Conservation (phyloP, 441 rosid genomes). For the Populus hybrid region DNA sequence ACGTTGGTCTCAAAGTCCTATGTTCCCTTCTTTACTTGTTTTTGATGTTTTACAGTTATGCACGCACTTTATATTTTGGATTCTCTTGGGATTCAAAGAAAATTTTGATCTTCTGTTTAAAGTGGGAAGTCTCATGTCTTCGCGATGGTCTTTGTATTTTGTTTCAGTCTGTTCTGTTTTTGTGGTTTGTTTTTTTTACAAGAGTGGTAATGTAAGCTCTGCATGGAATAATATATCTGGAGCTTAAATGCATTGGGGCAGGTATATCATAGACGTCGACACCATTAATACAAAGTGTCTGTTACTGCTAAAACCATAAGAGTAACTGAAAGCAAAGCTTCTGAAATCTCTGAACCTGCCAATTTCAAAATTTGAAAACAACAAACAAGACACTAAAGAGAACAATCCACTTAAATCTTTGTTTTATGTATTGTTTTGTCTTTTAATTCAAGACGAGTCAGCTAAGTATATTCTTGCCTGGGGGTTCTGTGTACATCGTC, state of each 20-base stretch:
- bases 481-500: not conserved
- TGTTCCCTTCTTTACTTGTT: slow-evolving; percentile 13
- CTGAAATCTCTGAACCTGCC: slow-evolving; percentile 26
- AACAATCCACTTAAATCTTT: slow-evolving; percentile 16
- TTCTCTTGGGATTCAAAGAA: slow-evolving; percentile 10
- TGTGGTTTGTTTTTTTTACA: slow-evolving; percentile 22
- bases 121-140: slow-evolving; percentile 20
- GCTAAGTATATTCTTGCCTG: not conserved
- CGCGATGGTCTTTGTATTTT: slow-evolving; percentile 26
- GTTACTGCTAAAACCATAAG: slow-evolving; percentile 27
- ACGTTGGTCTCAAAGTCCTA: slow-evolving; percentile 18
- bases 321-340: slow-evolving; percentile 30
- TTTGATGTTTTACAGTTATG: slow-evolving; percentile 12
- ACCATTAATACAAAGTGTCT: slow-evolving; percentile 36
- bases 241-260: slow-evolving; percentile 42
- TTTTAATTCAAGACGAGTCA: slow-evolving; percentile 12
- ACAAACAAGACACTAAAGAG: slow-evolving; percentile 12
- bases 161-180: slow-evolving; percentile 15
- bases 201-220: slow-evolving; percentile 25
- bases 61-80: slow-evolving; percentile 12
- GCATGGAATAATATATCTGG: slow-evolving; percentile 45
- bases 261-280: slow-evolving; percentile 37
- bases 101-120: slow-evolving; percentile 4
- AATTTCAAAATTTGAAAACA: slow-evolving; percentile 15
- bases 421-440: not conserved